Conservation (phyloP, 345 rosid species). For the Rhizophora mangle region DNA sequence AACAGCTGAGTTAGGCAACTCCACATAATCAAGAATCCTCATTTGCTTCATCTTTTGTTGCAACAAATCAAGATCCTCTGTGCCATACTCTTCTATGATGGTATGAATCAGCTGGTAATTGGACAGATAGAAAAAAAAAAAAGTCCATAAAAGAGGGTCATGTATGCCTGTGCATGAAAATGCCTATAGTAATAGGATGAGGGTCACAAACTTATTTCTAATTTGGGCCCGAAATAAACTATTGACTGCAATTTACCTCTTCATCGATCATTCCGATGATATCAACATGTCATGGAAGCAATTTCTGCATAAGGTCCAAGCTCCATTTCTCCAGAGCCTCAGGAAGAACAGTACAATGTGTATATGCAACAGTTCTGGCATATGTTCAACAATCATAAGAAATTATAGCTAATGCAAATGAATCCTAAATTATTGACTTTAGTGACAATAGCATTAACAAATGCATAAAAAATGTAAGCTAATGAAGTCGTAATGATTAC, state of each 20-base stretch:
- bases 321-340: slow-evolving; percentile 61
- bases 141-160: not conserved
- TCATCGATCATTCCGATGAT: slow-evolving; percentile 45
- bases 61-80: slow-evolving; percentile 38
- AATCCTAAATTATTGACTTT: not conserved
- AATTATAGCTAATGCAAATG: not conserved
- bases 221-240: not conserved
- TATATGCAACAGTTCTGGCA: slow-evolving; percentile 48
- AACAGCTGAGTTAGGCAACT: slow-evolving; percentile 35
- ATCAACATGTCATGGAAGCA: slow-evolving; percentile 55
- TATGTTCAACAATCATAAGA: not conserved
- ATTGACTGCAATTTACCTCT: slow-evolving; percentile 27
- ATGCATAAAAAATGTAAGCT: not conserved
- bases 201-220: not conserved
- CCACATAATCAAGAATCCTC: slow-evolving; percentile 48
- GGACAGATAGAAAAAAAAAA: not conserved
- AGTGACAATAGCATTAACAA: not conserved
- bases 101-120: slow-evolving; percentile 36
- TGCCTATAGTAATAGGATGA: not conserved
- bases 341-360: slow-evolving; percentile 51
- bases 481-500: too few relatives aligned
- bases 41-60: slow-evolving; percentile 41
- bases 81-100: slow-evolving; percentile 39
- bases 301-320: slow-evolving; percentile 42
- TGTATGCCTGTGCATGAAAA: not conserved